phyloP scores from a whole-genome alignment of 257 asterid genomes.

The Rhazya stricta region DNA sequence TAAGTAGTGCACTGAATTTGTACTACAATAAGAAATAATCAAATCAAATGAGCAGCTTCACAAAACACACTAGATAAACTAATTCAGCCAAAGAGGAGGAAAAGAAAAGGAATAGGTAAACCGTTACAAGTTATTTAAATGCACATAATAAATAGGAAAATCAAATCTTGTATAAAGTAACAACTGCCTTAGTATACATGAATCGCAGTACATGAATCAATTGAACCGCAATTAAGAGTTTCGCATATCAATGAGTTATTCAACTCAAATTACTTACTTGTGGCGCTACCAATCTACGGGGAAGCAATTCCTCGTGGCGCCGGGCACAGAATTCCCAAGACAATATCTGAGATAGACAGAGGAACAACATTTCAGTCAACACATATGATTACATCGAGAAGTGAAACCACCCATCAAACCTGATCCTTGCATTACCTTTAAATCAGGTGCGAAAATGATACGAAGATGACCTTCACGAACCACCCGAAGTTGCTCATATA shows the following conservation, averaged over 20 bases:
- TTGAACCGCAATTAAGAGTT: neutral
- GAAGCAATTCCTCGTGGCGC: constrained; percentile 94
- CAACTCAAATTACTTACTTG: constrained; percentile 47
- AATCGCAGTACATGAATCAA: neutral
- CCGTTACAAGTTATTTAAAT: neutral
- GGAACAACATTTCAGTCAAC: constrained; percentile 1
- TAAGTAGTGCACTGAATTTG: neutral
- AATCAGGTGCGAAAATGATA: constrained; percentile 79
- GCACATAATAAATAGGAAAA: neutral
- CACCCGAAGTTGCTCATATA: constrained; percentile 93
- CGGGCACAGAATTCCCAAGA: constrained; percentile 98
- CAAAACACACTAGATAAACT: neutral
- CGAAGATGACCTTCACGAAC: constrained; percentile 98
- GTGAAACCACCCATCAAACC: constrained; percentile 4
- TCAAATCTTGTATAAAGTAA: neutral
- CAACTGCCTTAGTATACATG: neutral
- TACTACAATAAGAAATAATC: neutral
- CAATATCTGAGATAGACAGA: constrained; percentile 44
- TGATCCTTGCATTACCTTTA: constrained; percentile 49
- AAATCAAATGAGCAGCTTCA: neutral
- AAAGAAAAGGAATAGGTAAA: neutral
- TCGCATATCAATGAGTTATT: neutral
- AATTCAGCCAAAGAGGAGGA: neutral
- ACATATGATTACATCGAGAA: neutral
- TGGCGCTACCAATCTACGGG: constrained; percentile 88